phyloP scores from a whole-genome alignment of 192 early-diverging fungal species.

The Backusella morwellensis region DNA sequence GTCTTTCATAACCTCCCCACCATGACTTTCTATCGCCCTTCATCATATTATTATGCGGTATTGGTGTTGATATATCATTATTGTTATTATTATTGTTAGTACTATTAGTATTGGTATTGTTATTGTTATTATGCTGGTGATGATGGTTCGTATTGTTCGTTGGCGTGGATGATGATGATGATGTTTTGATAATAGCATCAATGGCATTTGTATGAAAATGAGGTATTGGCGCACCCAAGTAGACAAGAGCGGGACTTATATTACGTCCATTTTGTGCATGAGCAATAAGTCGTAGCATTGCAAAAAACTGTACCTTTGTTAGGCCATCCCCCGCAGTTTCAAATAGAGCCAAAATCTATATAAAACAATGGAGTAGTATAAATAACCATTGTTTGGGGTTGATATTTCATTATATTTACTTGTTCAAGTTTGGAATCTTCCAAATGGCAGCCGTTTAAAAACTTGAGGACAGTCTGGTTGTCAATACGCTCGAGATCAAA shows the following conservation, averaged over 20 bases:
- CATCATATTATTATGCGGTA: neutral
- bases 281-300: conserved; percentile 28
- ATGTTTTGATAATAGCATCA: conserved; percentile 14
- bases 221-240: conserved; percentile 19
- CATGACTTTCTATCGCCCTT: conserved; percentile 15
- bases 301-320: conserved; percentile 24
- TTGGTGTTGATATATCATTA: neutral
- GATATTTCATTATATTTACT: neutral
- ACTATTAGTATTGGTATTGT: neutral
- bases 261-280: conserved; percentile 27
- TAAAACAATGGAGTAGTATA: neutral
- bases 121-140: neutral
- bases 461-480: conserved; percentile 14
- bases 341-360: conserved; percentile 28
- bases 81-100: neutral
- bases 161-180: neutral
- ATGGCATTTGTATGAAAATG: conserved; percentile 15
- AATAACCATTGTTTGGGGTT: neutral
- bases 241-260: neutral
- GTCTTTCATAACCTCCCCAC: conserved; percentile 13
- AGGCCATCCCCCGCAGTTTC: conserved; percentile 17
- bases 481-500: conserved; percentile 13
- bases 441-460: conserved; percentile 19
- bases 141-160: neutral
- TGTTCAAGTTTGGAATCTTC: conserved; percentile 14